Base-by-base conservation (phyloP, 2,329 filamentous ascomycete genomes). In the Ilyonectria destructans region DNA sequence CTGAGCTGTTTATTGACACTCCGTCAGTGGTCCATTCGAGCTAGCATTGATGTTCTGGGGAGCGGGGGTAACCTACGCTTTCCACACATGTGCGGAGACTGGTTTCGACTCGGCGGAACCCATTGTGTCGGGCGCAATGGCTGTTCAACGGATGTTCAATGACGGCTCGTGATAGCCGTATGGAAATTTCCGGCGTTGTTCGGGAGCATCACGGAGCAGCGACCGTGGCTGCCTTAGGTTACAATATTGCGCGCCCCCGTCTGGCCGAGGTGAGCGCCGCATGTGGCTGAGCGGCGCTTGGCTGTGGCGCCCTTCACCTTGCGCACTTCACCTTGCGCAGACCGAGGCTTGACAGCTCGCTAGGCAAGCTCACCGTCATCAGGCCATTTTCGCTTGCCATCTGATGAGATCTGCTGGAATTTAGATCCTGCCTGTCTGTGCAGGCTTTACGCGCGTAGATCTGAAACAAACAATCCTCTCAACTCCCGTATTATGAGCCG, bases 61-160 rank as follows among this genome's bases (percentile, higher is more conserved):
- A 13, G 62, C 43, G 55, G 45, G 40, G 57, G 31, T 8, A 54
- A 82, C 87, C 74, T 82, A 90, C 88, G 85, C 84, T 79, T 87
- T 89, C 88, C 88, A 90, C 76, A 82, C 77, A 77, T 82, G 77
- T 77, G 81, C 75, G 68, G 76, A 76, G 59, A 80, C 77, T 74
- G 85, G 85, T 81, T 89, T 89, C 70, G 88, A 90, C 75, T 86
- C 82, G 82, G 80, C 85, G 77, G 86, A 83, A 81, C 88, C 88
- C 88, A 90, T 90, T 78, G 76, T 85, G 80, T 80, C 75, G 80
- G 73, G 74, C 74, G 78, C 79, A 80, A 82, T 80, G 77, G 77
- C 75, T 72, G 63, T 77, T 74, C 69, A 77, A 74, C 73, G 64
- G 71, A 75, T 76, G 70, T 74, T 77, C 67, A 71, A 72, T 71